These are phyloP conservation scores for Fraxinus velutina DNA, from an alignment of 305 asterid genomes.

Conservation along the genomic window DNA sequence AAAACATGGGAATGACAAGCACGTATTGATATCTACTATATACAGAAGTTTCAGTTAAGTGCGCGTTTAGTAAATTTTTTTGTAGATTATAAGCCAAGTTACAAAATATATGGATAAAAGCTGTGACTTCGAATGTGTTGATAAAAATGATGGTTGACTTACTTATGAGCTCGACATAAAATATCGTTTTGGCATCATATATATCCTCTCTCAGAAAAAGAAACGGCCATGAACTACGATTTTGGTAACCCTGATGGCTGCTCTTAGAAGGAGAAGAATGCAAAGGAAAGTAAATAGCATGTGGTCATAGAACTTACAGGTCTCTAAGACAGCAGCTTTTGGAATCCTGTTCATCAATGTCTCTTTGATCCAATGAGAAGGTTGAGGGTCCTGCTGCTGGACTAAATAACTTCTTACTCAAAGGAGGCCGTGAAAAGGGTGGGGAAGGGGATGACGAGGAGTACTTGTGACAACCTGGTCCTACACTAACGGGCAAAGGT, in stretches of 20 bases:
- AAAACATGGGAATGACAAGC: neutral
- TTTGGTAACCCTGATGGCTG: neutral
- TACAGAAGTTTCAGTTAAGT: neutral
- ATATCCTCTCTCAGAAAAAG: neutral
- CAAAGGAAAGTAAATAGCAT: neutral
- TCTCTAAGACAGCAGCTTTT: slow-evolving; percentile 18
- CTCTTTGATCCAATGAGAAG: slow-evolving; percentile 23
- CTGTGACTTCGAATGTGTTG: neutral
- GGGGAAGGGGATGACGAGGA: slow-evolving; percentile 14
- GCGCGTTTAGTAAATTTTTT: neutral
- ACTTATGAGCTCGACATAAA: neutral
- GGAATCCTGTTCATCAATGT: neutral
- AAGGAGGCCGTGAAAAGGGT: neutral
- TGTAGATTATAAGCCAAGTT: too few species aligned
- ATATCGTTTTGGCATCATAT: neutral
- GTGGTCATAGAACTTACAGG: slow-evolving; percentile 22
- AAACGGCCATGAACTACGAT: neutral
- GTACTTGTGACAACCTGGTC: slow-evolving; percentile 23
- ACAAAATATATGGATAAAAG: neutral
- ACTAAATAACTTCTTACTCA: neutral
- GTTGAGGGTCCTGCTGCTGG: neutral
- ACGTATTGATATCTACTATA: neutral
- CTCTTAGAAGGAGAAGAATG: neutral
- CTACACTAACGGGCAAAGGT: slow-evolving; percentile 27
- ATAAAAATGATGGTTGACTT: neutral